Base-by-base conservation (phyloP, 73 alveolate genomes). In the Blepharisma japonicum region DNA sequence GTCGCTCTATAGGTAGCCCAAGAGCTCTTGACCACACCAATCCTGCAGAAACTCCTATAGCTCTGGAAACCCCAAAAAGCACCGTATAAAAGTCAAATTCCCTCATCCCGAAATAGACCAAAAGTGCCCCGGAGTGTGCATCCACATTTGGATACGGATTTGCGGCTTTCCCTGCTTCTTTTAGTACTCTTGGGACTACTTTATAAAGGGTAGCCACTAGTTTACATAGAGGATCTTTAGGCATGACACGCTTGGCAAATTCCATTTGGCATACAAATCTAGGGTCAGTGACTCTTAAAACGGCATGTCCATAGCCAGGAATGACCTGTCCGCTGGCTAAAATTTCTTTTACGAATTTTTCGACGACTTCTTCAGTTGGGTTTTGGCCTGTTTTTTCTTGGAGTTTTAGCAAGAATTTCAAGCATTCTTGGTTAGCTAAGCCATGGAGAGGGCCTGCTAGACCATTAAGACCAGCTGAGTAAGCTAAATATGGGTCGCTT, bases 381-480 rank as follows among this genome's bases (percentile, higher is more conserved):
- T 89, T 70, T 47, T 81, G 61, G 48, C 97, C 95, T 61, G 79
- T 79, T 71, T 85, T 89, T 18, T 80, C 90, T 86, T 71, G 53
- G 84, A 91, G 68, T 14, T 86, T 91, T 14, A 91, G 85, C 53
- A 89, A 83, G 92, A 88, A 91, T 55, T 86, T 89, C 42, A 91
- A 83, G 74, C 86, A 83, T 82, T 91, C 97, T 79, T 91, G 88
- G 81, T 92, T 92, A 38, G 98, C 98, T 18, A 92, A 87, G n/a
- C 98, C 98, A 71, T 92, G 98, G 45, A 92, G 83, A 2, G 98
- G 98, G 5, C 98, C 98, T 55, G 98, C 98, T 23, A 92, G 89
- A 4, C 98, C 98, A 68, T 83, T 92, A 77, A 86, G 68, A 56
- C 92, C 94, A 39, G 98, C 91, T 55, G 96, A 78, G 88, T 85